Base-by-base conservation (phyloP, 495 filamentous ascomycete species). In the Tuber microsphaerosporum region DNA sequence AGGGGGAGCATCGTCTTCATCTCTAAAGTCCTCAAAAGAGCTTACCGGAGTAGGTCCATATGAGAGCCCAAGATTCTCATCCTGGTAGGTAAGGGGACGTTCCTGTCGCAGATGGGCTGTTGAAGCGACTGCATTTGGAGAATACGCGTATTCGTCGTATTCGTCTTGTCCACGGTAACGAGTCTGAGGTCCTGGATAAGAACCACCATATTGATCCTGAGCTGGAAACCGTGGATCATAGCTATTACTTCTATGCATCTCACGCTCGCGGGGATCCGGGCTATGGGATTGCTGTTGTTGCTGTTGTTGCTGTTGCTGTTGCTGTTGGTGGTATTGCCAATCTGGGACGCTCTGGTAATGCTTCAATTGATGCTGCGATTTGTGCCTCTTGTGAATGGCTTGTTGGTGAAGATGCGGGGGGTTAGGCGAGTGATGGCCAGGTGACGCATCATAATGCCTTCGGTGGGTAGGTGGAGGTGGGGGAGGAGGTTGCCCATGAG, bases 261-360 rank as follows among this genome's bases (percentile, higher is more conserved):
- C 74, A 26, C 74, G 71, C 48, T 73, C 69, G 14, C 41, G 73
- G 45, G 61, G 75, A 26, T 77, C 77, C 37, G 75, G 41, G 56
- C 70, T 45, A 69, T 78, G 75, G 31, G 56, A 65, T 65, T 34
- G 56, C 56, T 65, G 56, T n/a, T 1, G 51, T 61, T 34, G 56
- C 56, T 65, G 56, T 37, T 37, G 34, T 37, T 37, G 34, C n/a
- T n/a, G n/a, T n/a, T 5, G 51, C 26, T 61, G 51, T 61, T 61
- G 51, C 56, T 79, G 77, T 44, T 79, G 77, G 26, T 79, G 75
- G 46, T 71, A 79, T 37, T 79, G 51, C 77, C 77, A 82, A 74
- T 82, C 80, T 37, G 81, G 81, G n/a, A 82, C 81, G 73, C 81
- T 82, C 74, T 82, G 80, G 26, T 77, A 80, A 45, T 82, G 81